A percentile compares a stretch with the other conserved stretches of the same genome.
phyloP scores from a whole-genome alignment of 257 asterid species.

The Solanum boliviense region DNA sequence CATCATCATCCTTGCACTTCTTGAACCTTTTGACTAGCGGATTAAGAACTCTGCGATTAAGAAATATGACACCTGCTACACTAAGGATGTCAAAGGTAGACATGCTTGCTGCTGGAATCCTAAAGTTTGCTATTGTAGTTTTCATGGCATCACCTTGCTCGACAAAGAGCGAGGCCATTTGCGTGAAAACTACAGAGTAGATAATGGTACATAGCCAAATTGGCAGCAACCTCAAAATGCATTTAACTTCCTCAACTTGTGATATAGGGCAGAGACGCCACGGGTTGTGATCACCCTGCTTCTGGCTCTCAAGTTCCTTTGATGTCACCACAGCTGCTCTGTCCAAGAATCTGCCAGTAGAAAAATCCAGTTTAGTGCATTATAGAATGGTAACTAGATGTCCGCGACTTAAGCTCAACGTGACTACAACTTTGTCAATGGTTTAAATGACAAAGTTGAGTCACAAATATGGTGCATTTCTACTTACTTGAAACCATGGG shows the following conservation, averaged over 20 bases:
- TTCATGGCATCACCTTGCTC: slow-evolving; percentile 97
- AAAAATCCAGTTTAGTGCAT: background rate
- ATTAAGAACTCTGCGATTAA: slow-evolving; percentile 55
- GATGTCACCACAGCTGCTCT: slow-evolving; percentile 72
- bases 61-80: slow-evolving; percentile 77
- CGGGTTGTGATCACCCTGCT: slow-evolving; percentile 27
- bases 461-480: background rate
- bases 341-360: slow-evolving; percentile 58
- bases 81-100: slow-evolving; percentile 89
- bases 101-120: slow-evolving; percentile 93
- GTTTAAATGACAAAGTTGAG: background rate
- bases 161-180: slow-evolving; percentile 94
- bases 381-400: background rate
- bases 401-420: background rate
- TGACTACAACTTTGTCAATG: background rate
- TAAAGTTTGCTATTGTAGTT: slow-evolving; percentile 51
- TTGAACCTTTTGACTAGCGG: slow-evolving; percentile 40
- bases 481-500: slow-evolving; percentile 81
- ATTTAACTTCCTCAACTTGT: slow-evolving; percentile 94
- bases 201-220: slow-evolving; percentile 96
- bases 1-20: slow-evolving; percentile 5
- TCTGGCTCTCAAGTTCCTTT: slow-evolving; percentile 36
- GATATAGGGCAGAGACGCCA: slow-evolving; percentile 87
- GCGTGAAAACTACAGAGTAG: slow-evolving; percentile 93
- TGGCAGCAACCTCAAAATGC: slow-evolving; percentile 70